phyloP scores from a whole-genome alignment of 805 yeast genomes.

The Candida ulmi region DNA sequence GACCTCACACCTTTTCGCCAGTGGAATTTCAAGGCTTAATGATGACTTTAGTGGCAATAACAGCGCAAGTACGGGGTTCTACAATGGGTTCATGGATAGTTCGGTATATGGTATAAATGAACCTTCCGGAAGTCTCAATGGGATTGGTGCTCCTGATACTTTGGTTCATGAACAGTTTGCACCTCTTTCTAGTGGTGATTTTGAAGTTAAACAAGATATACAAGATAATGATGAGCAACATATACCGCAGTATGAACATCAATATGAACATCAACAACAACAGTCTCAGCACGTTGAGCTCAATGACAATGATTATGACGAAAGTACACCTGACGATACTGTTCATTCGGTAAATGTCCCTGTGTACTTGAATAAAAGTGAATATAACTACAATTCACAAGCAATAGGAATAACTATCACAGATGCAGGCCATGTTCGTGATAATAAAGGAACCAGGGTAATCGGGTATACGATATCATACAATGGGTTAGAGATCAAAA shows the following conservation, averaged over 20 bases:
- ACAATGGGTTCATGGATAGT: neutral
- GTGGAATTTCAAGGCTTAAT: slow-evolving; percentile 10
- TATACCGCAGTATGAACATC: neutral
- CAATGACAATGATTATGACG: too few relatives aligned
- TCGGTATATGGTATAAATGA: neutral
- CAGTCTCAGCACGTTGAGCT: too few relatives aligned
- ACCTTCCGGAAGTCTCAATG: too few relatives aligned
- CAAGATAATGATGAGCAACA: neutral
- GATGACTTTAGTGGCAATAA: slow-evolving; percentile 1
- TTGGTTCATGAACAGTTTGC: neutral
- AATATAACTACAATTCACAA: slow-evolving; percentile 1
- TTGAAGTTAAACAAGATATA: neutral
- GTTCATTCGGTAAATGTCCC: neutral
- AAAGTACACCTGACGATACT: neutral
- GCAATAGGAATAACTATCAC: slow-evolving; percentile 33
- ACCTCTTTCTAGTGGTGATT: neutral
- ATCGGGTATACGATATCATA: slow-evolving; percentile 74
- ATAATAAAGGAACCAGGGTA: slow-evolving; percentile 54
- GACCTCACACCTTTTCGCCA: slow-evolving; percentile 20
- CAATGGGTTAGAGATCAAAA: slow-evolving; percentile 47
- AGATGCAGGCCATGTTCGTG: slow-evolving; percentile 70
- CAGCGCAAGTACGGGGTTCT: neutral
- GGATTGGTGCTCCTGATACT: neutral
- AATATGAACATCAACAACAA: too few relatives aligned
- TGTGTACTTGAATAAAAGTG: neutral